phyloP scores from a whole-genome alignment of 352 stramenopile genomes.

The Phytophthora boehmeriae region DNA sequence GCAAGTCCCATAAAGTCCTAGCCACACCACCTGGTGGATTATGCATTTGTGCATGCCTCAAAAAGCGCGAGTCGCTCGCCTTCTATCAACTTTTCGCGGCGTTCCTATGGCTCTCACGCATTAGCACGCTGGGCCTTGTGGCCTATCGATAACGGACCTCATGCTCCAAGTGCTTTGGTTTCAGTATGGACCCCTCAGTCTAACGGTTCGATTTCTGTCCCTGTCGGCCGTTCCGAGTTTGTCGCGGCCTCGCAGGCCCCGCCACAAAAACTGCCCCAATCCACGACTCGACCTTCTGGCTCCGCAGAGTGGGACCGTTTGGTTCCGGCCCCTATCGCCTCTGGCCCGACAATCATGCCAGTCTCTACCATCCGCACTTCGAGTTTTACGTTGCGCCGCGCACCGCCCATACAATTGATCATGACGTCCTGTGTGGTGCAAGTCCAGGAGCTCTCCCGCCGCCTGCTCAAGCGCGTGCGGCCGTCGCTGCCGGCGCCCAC shows the following conservation, averaged over 20 bases:
- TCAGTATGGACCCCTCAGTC: conserved; percentile 21
- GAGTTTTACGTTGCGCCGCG: conserved; percentile 31
- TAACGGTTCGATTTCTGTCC: conserved; percentile 25
- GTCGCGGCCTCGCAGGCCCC: conserved; percentile 20
- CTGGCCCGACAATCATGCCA: neutral
- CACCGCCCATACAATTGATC: conserved; percentile 5
- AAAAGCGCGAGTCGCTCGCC: too few species aligned
- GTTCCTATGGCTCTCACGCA: neutral
- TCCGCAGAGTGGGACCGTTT: conserved; percentile 27
- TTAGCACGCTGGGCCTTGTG: neutral
- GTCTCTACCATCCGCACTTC: conserved; percentile 32
- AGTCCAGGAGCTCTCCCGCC: conserved; percentile 41
- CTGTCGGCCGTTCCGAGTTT: conserved; percentile 33
- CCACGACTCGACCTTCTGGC: conserved; percentile 18
- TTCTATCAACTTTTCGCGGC: neutral
- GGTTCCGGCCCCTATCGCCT: conserved; percentile 9
- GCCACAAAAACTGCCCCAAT: conserved; percentile 40
- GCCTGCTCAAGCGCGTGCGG: conserved; percentile 51
- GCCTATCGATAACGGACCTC: conserved; percentile 16
- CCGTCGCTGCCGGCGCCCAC: conserved; percentile 31
- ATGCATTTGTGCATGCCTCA: too few species aligned
- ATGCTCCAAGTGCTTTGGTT: conserved; percentile 24
- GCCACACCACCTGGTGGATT: too few species aligned
- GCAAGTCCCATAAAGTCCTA: too few species aligned
- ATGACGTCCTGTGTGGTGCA: conserved; percentile 62